Evolutionary conservation across 2,329 filamentous ascomycete genomes (phyloP).

Genomic region (Pseudocercospora musae): DNA sequence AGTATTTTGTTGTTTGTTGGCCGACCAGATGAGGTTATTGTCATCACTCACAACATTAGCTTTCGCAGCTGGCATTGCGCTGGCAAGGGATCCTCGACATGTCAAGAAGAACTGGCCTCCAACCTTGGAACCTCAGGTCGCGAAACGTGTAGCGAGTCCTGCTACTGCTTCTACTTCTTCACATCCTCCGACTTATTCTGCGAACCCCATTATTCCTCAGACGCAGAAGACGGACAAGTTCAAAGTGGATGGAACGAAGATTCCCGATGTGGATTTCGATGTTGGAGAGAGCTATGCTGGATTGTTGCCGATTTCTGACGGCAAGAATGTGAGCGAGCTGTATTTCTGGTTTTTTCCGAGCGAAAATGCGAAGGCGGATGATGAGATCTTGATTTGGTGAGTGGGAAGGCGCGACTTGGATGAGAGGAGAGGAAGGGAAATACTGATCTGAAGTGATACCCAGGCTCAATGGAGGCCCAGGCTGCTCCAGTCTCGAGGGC

Average conservation of each 20-base stretch:
- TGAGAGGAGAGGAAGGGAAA: not conserved
- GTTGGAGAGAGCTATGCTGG: slow-evolving; percentile 37
- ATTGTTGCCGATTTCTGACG: slow-evolving; percentile 33
- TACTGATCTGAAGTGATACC: slow-evolving; percentile 20
- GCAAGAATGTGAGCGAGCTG: slow-evolving; percentile 35
- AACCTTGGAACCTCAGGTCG: not conserved
- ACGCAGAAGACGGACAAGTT: slow-evolving; percentile 46
- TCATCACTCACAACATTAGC: not conserved
- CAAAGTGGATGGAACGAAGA: slow-evolving; percentile 29
- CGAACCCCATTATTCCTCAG: slow-evolving; percentile 39
- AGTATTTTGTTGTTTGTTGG: not conserved
- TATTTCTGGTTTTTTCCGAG: slow-evolving; percentile 53
- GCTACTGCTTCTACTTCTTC: not conserved
- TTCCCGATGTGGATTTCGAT: slow-evolving; percentile 37
- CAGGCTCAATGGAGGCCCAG: slow-evolving; percentile 42
- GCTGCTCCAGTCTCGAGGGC: slow-evolving; percentile 46
- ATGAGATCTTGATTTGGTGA: slow-evolving; percentile 40
- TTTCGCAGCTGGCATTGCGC: not conserved
- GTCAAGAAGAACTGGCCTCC: not conserved
- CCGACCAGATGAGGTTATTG: not conserved
- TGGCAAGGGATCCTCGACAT: not conserved
- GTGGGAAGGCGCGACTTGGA: not conserved
- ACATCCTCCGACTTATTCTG: not conserved
- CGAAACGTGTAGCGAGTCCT: not conserved
- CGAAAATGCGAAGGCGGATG: slow-evolving; percentile 39